These are phyloP conservation scores for Sporormia fimetaria DNA, from an alignment of 495 filamentous ascomycete species.

Conservation along the genomic window DNA sequence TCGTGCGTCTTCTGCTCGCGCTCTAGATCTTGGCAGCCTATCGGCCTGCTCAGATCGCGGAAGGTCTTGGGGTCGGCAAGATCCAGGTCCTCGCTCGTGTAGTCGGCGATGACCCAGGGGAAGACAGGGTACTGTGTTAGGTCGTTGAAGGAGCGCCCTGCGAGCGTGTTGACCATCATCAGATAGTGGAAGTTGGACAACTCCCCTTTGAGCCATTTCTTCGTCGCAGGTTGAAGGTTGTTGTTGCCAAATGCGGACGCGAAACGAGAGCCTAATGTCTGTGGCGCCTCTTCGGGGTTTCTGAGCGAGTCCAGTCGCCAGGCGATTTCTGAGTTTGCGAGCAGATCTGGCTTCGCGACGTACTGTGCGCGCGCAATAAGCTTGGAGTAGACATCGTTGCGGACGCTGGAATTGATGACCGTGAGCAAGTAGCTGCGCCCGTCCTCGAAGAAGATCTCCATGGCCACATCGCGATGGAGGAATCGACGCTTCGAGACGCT, in stretches of 20 bases:
- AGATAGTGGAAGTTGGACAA: conserved; percentile 98
- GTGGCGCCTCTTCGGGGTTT: conserved; percentile 68
- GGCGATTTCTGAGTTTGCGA: conserved; percentile 49
- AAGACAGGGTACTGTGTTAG: conserved; percentile 97
- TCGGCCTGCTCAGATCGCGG: conserved; percentile 85
- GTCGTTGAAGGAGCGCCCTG: conserved; percentile 94
- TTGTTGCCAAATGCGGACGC: conserved; percentile 82
- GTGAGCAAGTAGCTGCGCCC: conserved; percentile 90
- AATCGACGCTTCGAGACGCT: conserved; percentile 96
- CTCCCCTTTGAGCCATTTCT: conserved; percentile 84
- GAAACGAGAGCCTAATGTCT: conserved; percentile 79
- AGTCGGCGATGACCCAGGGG: conserved; percentile 92
- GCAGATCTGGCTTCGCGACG: conserved; percentile 43
- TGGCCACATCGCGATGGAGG: conserved; percentile 85
- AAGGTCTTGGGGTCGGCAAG: conserved; percentile 72
- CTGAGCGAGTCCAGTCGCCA: conserved; percentile 82
- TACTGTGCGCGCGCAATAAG: conserved; percentile 70
- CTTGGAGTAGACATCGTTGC: conserved; percentile 68
- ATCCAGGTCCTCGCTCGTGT: conserved; percentile 91
- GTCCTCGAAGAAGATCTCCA: conserved; percentile 95
- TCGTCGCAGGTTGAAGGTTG: conserved; percentile 67
- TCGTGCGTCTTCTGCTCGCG: conserved; percentile 69
- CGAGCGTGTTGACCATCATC: conserved; percentile 96
- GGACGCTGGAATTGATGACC: conserved; percentile 53
- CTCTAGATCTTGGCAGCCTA: conserved; percentile 78